Base-by-base conservation (phyloP, 495 filamentous ascomycete genomes). In the Daldinia concentrica region DNA sequence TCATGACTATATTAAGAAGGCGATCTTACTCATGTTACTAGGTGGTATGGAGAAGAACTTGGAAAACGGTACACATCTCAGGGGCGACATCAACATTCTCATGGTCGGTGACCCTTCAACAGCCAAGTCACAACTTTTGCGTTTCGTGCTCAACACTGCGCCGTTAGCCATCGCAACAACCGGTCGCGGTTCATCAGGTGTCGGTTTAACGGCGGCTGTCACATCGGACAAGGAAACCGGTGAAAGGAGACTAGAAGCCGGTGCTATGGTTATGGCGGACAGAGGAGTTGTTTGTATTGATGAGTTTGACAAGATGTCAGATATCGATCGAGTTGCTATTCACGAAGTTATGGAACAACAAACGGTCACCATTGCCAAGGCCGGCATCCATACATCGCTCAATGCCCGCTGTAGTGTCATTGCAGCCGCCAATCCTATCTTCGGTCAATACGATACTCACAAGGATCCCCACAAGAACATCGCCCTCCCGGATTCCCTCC, bases 291-390 rank as follows among this genome's bases (percentile, higher is more conserved):
- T 99, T 43, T 99, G 95, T 82, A 99, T 99, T 73, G 95, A 99
- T 79, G 95, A 99, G 79, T 99, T 99, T 77, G 95, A 99, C 82
- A 99, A 99, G 82, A 99, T 99, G 95, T 96, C 92, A 69, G 95
- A 98, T 79, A 90, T 98, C 39, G 95, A 99, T 79, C 90, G 95
- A 71, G 95, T 99, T 22, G 95, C 95, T 52, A 99, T 99, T 74
- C 95, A 99, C 86, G 95, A 99, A 93, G 95, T 99, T 62, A 99
- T 99, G 95, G 95, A 99, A 81, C 95, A 99, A 82, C 95, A 99
- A 78, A 99, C 95, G 0, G 95, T 99, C 66, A 99, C 95, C 29
- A 98, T 99, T 74, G 95, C 95, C 29, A 99, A 99, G 82, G 95
- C 95, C 4, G 95, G 95, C 71, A 99, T 99, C 55, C 95, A 99